Evolutionary conservation across 768 basidiomycete species (phyloP).

Genomic region (Tricholoma sp.): DNA sequence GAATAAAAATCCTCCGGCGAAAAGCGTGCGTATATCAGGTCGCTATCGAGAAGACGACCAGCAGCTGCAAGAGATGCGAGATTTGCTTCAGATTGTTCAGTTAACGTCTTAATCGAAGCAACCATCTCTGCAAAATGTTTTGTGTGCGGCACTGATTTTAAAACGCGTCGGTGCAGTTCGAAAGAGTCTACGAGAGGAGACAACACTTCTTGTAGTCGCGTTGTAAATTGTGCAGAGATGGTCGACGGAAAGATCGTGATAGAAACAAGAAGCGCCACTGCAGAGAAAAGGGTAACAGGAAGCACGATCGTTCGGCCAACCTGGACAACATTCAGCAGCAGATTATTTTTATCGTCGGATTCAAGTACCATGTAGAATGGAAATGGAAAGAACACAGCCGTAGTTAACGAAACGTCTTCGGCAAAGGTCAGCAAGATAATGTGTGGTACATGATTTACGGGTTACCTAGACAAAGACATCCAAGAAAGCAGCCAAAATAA

Average conservation of each 20-base stretch:
- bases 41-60: slow-evolving; percentile 47
- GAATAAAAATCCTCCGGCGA: slow-evolving; percentile 48
- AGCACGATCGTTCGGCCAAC: slow-evolving; percentile 48
- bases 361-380: slow-evolving; percentile 50
- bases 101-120: slow-evolving; percentile 23
- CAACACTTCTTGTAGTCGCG: slow-evolving; percentile 42
- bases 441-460: neutral
- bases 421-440: neutral
- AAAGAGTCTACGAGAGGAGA: slow-evolving; percentile 42
- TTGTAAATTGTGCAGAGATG: slow-evolving; percentile 54
- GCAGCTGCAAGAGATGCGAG: slow-evolving; percentile 50
- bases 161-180: slow-evolving; percentile 38
- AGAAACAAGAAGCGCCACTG: slow-evolving; percentile 46
- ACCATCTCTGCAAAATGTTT: slow-evolving; percentile 30
- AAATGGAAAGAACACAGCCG: slow-evolving; percentile 57
- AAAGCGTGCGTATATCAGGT: slow-evolving; percentile 58
- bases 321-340: slow-evolving; percentile 18
- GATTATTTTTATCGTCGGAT: neutral
- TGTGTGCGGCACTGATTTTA: slow-evolving; percentile 39
- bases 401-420: slow-evolving; percentile 54
- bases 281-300: slow-evolving; percentile 42
- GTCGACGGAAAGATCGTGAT: slow-evolving; percentile 59
- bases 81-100: slow-evolving; percentile 40
- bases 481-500: slow-evolving; percentile 48
- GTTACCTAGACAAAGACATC: slow-evolving; percentile 54